Percentiles rank a stretch among this genome's conserved stretches.
phyloP scores from a whole-genome alignment of 768 basidiomycete genomes.

The Ramaria sp. region DNA sequence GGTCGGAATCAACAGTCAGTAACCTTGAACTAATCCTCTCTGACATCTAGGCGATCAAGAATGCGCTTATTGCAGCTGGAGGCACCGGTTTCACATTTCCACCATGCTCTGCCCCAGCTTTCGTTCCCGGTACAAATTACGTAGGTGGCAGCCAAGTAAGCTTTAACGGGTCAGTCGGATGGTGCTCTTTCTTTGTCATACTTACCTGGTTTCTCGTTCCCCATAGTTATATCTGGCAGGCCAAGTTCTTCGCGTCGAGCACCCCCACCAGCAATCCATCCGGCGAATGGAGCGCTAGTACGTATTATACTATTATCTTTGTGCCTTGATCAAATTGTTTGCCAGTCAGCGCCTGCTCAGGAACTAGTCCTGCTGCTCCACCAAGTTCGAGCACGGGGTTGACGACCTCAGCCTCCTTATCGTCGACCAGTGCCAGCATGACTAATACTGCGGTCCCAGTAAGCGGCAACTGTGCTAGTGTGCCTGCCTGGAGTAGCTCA shows the following conservation, averaged over 20 bases:
- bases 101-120: slow-evolving; percentile 43
- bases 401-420: no score
- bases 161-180: slow-evolving; percentile 38
- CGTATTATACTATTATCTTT: slow-evolving; percentile 15
- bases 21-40: background rate
- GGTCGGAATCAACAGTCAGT: background rate
- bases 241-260: slow-evolving; percentile 46
- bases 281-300: slow-evolving; percentile 59
- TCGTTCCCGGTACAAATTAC: slow-evolving; percentile 38
- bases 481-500: slow-evolving; percentile 40
- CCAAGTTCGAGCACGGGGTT: no score
- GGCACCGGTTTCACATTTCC: slow-evolving; percentile 63
- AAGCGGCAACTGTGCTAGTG: slow-evolving; percentile 40
- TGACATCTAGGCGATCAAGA: slow-evolving; percentile 36
- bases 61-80: slow-evolving; percentile 45
- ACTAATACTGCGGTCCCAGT: no score
- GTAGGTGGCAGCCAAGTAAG: slow-evolving; percentile 41
- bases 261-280: slow-evolving; percentile 37
- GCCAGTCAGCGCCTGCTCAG: slow-evolving; percentile 45
- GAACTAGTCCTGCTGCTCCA: slow-evolving; percentile 18
- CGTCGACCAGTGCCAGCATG: no score
- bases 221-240: slow-evolving; percentile 56
- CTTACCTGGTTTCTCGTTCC: background rate
- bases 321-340: background rate
- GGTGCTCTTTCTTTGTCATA: background rate